Evolutionary conservation across 805 yeast genomes (phyloP), one percentile per base, ranked within the genome.

Genomic region (Maudiozyma turicensis): DNA sequence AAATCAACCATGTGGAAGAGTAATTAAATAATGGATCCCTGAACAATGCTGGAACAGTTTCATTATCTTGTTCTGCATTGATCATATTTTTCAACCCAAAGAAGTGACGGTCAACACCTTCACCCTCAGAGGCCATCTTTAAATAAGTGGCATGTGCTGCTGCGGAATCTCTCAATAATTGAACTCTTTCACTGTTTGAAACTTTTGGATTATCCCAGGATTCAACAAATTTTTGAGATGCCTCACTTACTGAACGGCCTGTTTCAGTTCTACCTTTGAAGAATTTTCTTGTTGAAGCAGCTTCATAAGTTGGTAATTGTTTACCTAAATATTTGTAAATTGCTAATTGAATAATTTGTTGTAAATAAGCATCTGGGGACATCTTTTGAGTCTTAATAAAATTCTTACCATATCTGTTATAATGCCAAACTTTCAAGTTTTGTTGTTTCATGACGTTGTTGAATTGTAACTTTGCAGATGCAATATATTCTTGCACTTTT

Each of bases 251-350:
- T 5, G 88, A 72, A 61, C 99, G 78, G 53, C 93, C 88, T 28
- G 96, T 85, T 69, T 91, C 99, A 8, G 98, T 91, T 66, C 99
- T 80, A 49, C 99, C 99, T 60, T 78, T 81, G 62, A 80, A 84
- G 68, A 75, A 91, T 65, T 80, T 83, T 68, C 98, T 81, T 1
- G 97, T 91, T 20, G 98, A 87, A 3, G 97, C 96, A 46, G 95
- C 83, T 69, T 91, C 99, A 69, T 91, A 91, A 10, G 97, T 91
- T 54, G 97, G 96, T 62, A 91, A 77, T 48, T 80, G 73, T 48
- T 76, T 78, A 26, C 95, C 95, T 40, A 86, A 76, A 69, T 81
- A 73, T 69, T 88, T 89, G 73, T 72, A 91, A 68, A 88, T 84
- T 15, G 95, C 96, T 54, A 93, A 75, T 74, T 91, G 99, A 61